A percentile compares a stretch with the other conserved stretches of the same genome.
Evolutionary conservation across 2,329 filamentous ascomycete genomes (phyloP).

Genomic region (Microascus cirrosus): DNA sequence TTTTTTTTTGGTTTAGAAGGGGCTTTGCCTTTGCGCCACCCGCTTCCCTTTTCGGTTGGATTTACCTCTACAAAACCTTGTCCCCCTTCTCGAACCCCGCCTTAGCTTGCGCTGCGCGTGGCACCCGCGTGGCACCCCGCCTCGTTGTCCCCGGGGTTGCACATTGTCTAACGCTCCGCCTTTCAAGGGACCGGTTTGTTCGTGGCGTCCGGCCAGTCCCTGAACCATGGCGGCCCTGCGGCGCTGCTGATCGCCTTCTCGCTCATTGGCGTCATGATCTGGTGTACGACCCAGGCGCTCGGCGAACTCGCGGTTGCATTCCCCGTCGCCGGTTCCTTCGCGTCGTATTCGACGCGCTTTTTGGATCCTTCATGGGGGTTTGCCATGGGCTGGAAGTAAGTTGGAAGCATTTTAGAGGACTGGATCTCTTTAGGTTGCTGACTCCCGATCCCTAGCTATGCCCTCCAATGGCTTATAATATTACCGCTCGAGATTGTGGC

Average conservation of each 20-base stretch:
- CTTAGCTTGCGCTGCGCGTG: neutral
- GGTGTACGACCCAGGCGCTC: conserved; percentile 81
- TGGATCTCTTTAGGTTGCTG: neutral
- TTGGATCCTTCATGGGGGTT: conserved; percentile 91
- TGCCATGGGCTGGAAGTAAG: conserved; percentile 87
- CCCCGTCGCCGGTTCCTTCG: conserved; percentile 85
- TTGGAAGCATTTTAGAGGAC: conserved; percentile 9
- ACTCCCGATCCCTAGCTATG: conserved; percentile 46
- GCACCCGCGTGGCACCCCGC: neutral
- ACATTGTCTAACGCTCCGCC: conserved; percentile 6
- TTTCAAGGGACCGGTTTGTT: conserved; percentile 66
- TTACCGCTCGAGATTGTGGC: conserved; percentile 80
- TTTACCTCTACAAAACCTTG: neutral
- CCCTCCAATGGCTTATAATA: conserved; percentile 76
- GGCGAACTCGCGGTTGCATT: conserved; percentile 87
- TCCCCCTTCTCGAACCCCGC: neutral
- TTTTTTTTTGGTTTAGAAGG: neutral
- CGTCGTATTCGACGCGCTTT: conserved; percentile 84
- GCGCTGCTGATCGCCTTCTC: conserved; percentile 67
- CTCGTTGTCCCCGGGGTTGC: neutral
- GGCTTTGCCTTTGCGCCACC: neutral
- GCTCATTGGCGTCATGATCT: conserved; percentile 78
- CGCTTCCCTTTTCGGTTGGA: neutral
- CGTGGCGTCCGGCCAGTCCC: conserved; percentile 65
- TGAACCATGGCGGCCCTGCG: conserved; percentile 65